Percentiles rank a stretch among this genome's conserved stretches.
Conservation (phyloP, 106 monocot species). For the Apostasia shenzhenica region DNA sequence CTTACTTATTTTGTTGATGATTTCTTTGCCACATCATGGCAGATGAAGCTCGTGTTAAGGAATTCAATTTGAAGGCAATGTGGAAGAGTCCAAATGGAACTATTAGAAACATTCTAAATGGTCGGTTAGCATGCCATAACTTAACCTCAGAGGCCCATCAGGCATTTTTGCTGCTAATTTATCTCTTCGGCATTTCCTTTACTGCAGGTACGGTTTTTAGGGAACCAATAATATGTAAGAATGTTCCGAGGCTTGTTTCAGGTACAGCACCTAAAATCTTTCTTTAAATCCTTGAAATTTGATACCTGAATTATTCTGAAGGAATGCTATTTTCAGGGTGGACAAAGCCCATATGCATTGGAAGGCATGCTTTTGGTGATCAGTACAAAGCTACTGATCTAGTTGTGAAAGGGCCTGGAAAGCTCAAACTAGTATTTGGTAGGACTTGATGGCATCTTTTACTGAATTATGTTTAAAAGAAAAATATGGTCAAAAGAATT, state of each 20-base stretch:
- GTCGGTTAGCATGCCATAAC: slow-evolving; percentile 9
- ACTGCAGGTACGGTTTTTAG: slow-evolving; percentile 58
- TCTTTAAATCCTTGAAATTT: neutral
- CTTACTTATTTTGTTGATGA: too few relatives aligned
- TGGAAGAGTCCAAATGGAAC: slow-evolving; percentile 73
- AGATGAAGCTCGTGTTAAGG: slow-evolving; percentile 58
- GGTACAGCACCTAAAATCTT: slow-evolving; percentile 12
- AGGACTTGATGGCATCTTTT: neutral
- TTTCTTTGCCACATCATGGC: neutral
- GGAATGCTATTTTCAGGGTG: slow-evolving; percentile 28
- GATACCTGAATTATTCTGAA: neutral
- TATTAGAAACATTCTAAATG: slow-evolving; percentile 64
- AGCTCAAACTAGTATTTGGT: slow-evolving; percentile 60
- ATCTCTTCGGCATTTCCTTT: neutral
- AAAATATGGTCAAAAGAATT: neutral
- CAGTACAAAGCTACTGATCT: slow-evolving; percentile 54
- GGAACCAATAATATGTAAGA: slow-evolving; percentile 63
- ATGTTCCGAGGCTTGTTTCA: slow-evolving; percentile 51
- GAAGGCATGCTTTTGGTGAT: slow-evolving; percentile 72
- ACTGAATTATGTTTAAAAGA: neutral
- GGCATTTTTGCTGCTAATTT: neutral
- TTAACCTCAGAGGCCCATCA: neutral
- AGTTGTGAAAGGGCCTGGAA: slow-evolving; percentile 50
- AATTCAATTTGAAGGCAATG: slow-evolving; percentile 60
- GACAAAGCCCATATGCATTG: slow-evolving; percentile 65